Evolutionary conservation across 2,329 filamentous ascomycete genomes (phyloP), one percentile per base, ranked within the genome.

Genomic region (Colletotrichum sp.): DNA sequence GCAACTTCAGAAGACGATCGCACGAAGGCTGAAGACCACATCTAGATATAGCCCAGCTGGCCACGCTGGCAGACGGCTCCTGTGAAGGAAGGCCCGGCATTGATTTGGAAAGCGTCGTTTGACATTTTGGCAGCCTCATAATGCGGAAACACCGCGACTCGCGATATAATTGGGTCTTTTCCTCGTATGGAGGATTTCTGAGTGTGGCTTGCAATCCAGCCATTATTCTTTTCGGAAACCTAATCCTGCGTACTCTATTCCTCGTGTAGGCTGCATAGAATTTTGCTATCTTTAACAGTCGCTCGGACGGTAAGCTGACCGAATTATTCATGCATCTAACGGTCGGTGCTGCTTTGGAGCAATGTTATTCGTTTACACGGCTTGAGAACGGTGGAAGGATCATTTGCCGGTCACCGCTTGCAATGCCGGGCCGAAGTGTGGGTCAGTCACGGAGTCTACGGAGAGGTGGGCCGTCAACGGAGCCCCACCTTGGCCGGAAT

Each of bases 381-480:
- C 44, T 21, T 21, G 44, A 24, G 44, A 52, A 52, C 44, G 44
- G 44, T 52, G n/a, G 44, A 52, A 52, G 44, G 44, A 52, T 52
- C 44, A 52, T 52, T 52, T 52, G 44, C 44, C n/a, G 44, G 44
- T 52, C 44, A 52, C n/a, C 44, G n/a, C 44, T 52, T 24, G 44
- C 44, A 52, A 52, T 52, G 44, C 44, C 44, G 44, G 44, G 2
- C 44, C 44, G 44, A 52, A 21, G 44, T 1, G 12, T 52, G 44
- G 44, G 44, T 21, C 44, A 21, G n/a, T 13, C 44, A 36, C 44
- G n/a, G 44, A 13, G 44, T n/a, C 10, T 24, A 21, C 44, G 44
- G 44, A 13, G 44, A 52, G 2, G n/a, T 21, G 1, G n/a, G n/a
- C 1, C 44, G n/a, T 0, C n/a, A 1, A 0, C 10, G 12, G n/a